Evolutionary conservation across 805 yeast genomes (phyloP), one percentile per base, ranked within the genome.

Genomic region (Myxozyma neotropica): DNA sequence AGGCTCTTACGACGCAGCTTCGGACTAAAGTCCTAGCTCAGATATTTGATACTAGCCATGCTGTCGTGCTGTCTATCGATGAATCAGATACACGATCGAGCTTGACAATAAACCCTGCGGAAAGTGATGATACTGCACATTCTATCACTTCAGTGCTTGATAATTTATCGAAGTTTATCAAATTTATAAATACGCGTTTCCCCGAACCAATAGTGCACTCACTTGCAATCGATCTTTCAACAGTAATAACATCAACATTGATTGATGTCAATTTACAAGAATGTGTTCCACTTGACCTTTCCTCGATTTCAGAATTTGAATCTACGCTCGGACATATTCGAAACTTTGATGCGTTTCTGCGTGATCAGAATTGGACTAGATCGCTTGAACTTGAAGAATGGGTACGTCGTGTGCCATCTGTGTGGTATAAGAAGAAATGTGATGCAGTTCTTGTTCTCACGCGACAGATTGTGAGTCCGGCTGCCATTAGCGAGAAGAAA

Each of bases 361-460:
- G n/a, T 17, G 24, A 45, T 10, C 48, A 43, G 33, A 27, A 44
- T 4, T 62, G 66, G 66, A 39, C 54, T 6, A 29, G 17, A 17
- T 13, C 51, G 13, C 23, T 27, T 29, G 64, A 59, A 21, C 55
- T 62, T 15, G 39, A 43, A 8, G 65, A 62, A 7, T 62, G 66
- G 66, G 44, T 55, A 5, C 23, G 38, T 4, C 58, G 66, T n/a
- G 57, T 62, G 13, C 58, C 65, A 15, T 38, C 48, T 4, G 65
- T 62, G 12, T 62, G 63, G 64, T 62, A 59, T 47, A 53, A 55
- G 44, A 62, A 62, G 55, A 55, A 53, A 26, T 55, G 64, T 38
- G 64, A 62, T 53, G 44, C 50, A 19, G 47, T 62, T 1, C 55
- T 62, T 4, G 53, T 42, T 4, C 19, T 7, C 7, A 42, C 61